A percentile compares a stretch with the other conserved stretches of the same genome.
Conservation (phyloP, 2,329 filamentous ascomycete species). For the Epichloe coenophiala region DNA sequence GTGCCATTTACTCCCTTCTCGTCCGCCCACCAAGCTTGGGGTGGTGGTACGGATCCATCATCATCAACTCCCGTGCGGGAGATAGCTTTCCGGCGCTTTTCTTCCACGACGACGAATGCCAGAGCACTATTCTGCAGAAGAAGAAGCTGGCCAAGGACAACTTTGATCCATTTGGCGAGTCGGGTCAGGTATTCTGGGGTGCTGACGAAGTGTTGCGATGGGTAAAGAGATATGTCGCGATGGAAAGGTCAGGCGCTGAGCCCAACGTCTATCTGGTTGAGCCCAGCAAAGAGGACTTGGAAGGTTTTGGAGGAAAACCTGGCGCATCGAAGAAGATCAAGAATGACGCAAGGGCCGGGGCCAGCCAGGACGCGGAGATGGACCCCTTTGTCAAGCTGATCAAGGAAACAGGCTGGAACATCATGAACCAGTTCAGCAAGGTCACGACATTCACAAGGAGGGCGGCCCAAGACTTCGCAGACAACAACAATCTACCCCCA, state of each 20-base stretch:
- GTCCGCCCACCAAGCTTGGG: slow-evolving; percentile 85
- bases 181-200: slow-evolving; percentile 89
- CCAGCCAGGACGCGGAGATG: slow-evolving; percentile 57
- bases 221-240: slow-evolving; percentile 69
- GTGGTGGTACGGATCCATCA: slow-evolving; percentile 96
- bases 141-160: slow-evolving; percentile 71
- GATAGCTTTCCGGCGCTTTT: slow-evolving; percentile 93
- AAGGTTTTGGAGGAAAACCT: slow-evolving; percentile 59
- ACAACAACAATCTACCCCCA: slow-evolving; percentile 87
- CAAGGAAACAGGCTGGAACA: slow-evolving; percentile 91
- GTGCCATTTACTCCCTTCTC: slow-evolving; percentile 78
- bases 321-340: slow-evolving; percentile 23
- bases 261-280: slow-evolving; percentile 86
- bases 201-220: slow-evolving; percentile 90
- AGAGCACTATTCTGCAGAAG: slow-evolving; percentile 88
- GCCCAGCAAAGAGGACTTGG: slow-evolving; percentile 69
- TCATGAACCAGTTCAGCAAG: slow-evolving; percentile 92
- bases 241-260: slow-evolving; percentile 76
- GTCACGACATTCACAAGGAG: slow-evolving; percentile 91
- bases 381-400: slow-evolving; percentile 84
- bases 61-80: slow-evolving; percentile 82
- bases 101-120: slow-evolving; percentile 94
- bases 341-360: slow-evolving; percentile 22
- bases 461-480: slow-evolving; percentile 81
- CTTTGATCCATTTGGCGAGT: slow-evolving; percentile 81